Evolutionary conservation across 768 basidiomycete species (phyloP), one percentile per base, ranked within the genome.

Genomic region (Cantharellus anzutake): DNA sequence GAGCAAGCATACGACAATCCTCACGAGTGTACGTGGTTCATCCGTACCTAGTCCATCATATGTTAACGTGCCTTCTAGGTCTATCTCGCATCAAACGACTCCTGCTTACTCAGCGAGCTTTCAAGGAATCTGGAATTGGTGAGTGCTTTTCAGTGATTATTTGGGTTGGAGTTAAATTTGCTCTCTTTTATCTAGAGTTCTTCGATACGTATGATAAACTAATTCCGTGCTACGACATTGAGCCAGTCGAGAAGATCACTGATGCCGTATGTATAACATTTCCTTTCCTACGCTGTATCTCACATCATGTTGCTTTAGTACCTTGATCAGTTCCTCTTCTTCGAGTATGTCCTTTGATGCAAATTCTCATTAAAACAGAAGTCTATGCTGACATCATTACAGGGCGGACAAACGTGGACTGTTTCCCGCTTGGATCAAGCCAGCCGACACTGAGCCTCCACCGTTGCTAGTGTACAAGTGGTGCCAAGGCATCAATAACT

Each of bases 1-100:
- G 96, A 99, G 68, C 96, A 99, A 71, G 94, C 94, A 2, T 98
- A 98, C 70, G 96, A 99, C 70, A 98, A 98, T 68, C 96, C 96
- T 38, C 96, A 98, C 71, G 96, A 99, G 76, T 97, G 92, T 82
- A 65, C 66, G 78, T 57, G 35, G 20, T 7, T 42, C 59, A 38
- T 67, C 48, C 58, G 44, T 53, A 41, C 42, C 11, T 44, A 16
- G 29, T 59, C 55, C 37, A 48, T 60, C 39, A 2, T 55, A 48
- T 58, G 2, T 39, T 29, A 29, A 29, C 20, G 20, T 29, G 20
- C 20, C 20, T 29, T 35, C 11, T 63, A 83, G 82, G 83, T 70
- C 73, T 99, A 57, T 97, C 94, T 2, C 90, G 96, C 59, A 97
- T 99, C 76, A 99, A 99, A 76, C 86, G 96, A 65, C 75, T 99